Conservation (phyloP, 2,329 filamentous ascomycete species). For the Chrysoporthe puriensis region DNA sequence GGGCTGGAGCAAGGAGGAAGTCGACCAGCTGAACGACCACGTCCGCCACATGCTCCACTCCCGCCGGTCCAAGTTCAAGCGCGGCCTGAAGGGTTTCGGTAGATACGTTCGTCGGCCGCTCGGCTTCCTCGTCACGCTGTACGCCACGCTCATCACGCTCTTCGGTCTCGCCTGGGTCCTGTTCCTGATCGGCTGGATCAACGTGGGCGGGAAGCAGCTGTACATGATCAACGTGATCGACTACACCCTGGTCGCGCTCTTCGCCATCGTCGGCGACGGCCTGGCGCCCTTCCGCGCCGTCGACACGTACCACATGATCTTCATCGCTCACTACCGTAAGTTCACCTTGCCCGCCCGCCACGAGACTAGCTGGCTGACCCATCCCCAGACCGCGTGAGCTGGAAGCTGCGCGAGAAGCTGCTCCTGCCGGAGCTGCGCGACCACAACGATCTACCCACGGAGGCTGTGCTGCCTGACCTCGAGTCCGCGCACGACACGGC, state of each 20-base stretch:
- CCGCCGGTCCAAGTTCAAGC: slow-evolving; percentile 76
- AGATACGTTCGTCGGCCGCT: slow-evolving; percentile 78
- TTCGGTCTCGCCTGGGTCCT: slow-evolving; percentile 89
- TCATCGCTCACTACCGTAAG: slow-evolving; percentile 70
- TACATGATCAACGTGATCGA: slow-evolving; percentile 74
- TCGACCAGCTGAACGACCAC: slow-evolving; percentile 79
- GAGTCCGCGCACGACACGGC: slow-evolving; percentile 48
- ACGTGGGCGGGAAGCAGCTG: slow-evolving; percentile 71
- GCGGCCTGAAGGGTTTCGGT: slow-evolving; percentile 76
- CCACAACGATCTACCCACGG: slow-evolving; percentile 67
- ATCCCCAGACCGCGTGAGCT: slow-evolving; percentile 55
- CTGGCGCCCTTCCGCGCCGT: slow-evolving; percentile 75
- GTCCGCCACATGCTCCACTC: slow-evolving; percentile 89
- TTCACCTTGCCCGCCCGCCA: not conserved
- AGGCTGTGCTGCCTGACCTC: slow-evolving; percentile 40
- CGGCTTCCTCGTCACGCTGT: slow-evolving; percentile 82
- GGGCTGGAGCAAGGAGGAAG: slow-evolving; percentile 76
- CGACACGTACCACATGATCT: slow-evolving; percentile 88
- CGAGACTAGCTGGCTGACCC: slow-evolving; percentile 10
- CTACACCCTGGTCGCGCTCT: slow-evolving; percentile 71
- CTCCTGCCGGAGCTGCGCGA: slow-evolving; percentile 65
- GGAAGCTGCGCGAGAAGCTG: slow-evolving; percentile 66
- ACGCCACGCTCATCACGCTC: slow-evolving; percentile 79
- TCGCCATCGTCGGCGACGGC: slow-evolving; percentile 72
- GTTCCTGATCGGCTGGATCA: slow-evolving; percentile 91